These are phyloP conservation scores for Sicyos edulis DNA, from an alignment of 306 rosid species.

Conservation along the genomic window DNA sequence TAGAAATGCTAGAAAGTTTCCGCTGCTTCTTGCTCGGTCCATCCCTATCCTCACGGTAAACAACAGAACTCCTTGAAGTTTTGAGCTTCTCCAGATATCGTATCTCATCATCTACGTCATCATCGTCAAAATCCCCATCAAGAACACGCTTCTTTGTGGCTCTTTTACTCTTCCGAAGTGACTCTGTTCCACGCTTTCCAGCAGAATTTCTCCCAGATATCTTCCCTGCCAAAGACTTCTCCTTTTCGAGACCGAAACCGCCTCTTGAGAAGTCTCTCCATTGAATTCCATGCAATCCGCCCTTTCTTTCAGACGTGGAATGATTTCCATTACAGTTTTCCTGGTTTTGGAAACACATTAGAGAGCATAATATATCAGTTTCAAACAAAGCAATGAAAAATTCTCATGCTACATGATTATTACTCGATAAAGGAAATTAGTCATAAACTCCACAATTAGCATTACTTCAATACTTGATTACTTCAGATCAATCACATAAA, in stretches of 20 bases:
- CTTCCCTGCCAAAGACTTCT: conserved; percentile 52
- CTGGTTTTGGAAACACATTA: conserved; percentile 34
- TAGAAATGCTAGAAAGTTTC: conserved; percentile 71
- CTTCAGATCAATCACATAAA: background rate
- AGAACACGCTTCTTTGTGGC: conserved; percentile 68
- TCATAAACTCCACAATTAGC: background rate
- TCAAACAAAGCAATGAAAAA: background rate
- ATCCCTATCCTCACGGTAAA: conserved; percentile 60
- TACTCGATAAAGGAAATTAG: background rate
- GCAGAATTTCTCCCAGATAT: conserved; percentile 41
- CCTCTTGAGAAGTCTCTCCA: conserved; percentile 79
- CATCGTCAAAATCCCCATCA: conserved; percentile 62
- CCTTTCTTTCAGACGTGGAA: conserved; percentile 53
- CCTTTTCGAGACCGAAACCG: conserved; percentile 62
- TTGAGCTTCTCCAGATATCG: conserved; percentile 85
- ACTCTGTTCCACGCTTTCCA: conserved; percentile 55
- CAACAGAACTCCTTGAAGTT: conserved; percentile 57
- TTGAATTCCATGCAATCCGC: conserved; percentile 72
- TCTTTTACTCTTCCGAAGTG: conserved; percentile 75
- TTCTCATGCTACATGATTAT: background rate
- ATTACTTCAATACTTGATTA: background rate
- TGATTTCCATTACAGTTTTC: conserved; percentile 51
- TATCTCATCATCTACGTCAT: conserved; percentile 75
- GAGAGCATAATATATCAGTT: conserved; percentile 24
- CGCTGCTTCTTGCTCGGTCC: conserved; percentile 68